Evolutionary conservation across 163 green algal species (phyloP), one percentile per base, ranked within the genome.

Genomic region (Chlorella variabilis): DNA sequence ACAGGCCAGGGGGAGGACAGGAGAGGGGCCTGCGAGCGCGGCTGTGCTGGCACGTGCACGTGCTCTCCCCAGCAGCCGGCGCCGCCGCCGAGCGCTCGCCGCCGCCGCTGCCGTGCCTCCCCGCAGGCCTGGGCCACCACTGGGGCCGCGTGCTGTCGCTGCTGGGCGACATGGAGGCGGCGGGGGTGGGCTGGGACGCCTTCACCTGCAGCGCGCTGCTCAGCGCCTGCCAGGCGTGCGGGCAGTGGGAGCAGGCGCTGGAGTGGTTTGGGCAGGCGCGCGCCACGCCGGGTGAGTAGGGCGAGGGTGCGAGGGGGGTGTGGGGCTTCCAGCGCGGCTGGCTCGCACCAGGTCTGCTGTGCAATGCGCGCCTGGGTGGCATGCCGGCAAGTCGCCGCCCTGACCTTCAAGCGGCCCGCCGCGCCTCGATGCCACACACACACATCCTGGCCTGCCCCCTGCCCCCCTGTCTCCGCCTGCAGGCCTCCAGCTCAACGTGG

Each of bases 181-280:
- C 94, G 87, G 90, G 88, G 68, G 93, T 93, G 31, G n/a, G 80
- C 27, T 92, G 90, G 89, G 95, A 97, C 76, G 91, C 92, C 75
- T 91, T 94, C 81, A 90, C 91, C 38, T 92, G 87, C 83, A 87
- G 68, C 3, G 83, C 85, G 21, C 80, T 92, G 45, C 84, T 92
- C 63, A 83, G 81, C 39, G 89, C 87, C 42, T 91, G 87, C 74
- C 80, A 93, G 73, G 80, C 81, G 49, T 75, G 77, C 25, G 91
- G 90, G 18, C 77, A 84, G 38, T 88, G 84, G 84, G 29, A 80
- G 65, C 85, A 78, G 38, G 71, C 84, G n/a, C 59, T 83, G 3
- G 34, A 48, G 33, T 83, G 58, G 70, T 85, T 88, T 61, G 8
- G 23, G 5, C 78, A 77, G n/a, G 73, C 84, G 54, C 63, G 81